A percentile compares a stretch with the other conserved stretches of the same genome.
Conservation (phyloP, 345 rosid species). For the Geranium rotundifolium region DNA sequence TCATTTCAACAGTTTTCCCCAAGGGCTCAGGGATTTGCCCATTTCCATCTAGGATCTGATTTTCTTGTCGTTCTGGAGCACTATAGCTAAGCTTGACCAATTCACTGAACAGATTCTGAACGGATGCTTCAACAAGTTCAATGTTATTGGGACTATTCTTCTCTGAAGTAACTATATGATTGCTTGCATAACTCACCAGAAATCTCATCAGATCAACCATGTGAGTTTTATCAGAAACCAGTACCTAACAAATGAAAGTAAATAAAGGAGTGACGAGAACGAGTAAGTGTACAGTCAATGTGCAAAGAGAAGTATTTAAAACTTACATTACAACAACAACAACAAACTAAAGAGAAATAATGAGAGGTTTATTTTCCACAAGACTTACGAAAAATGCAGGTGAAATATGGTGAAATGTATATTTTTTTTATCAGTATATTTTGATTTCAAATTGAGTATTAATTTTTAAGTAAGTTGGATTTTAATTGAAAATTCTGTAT, state of each 20-base stretch:
- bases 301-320: not conserved
- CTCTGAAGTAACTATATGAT: constrained; percentile 19
- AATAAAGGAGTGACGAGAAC: not conserved
- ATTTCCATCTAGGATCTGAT: constrained; percentile 31
- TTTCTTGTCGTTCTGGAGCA: constrained; percentile 21
- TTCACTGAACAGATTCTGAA: constrained; percentile 47
- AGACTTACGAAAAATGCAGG: no score
- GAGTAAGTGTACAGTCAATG: not conserved
- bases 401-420: no score
- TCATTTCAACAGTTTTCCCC: constrained; percentile 54
- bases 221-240: constrained; percentile 29
- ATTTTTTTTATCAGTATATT: no score
- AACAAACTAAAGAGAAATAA: no score
- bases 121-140: constrained; percentile 44
- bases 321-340: no score
- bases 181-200: constrained; percentile 59
- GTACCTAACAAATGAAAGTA: constrained; percentile 22
- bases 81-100: constrained; percentile 36
- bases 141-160: constrained; percentile 17
- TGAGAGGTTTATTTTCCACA: no score
- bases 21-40: constrained; percentile 29
- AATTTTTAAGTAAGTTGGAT: no score
- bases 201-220: constrained; percentile 69
- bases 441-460: no score
- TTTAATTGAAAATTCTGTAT: no score